Evolutionary conservation across 306 rosid genomes (phyloP).

Genomic region (Lupinus albus): DNA sequence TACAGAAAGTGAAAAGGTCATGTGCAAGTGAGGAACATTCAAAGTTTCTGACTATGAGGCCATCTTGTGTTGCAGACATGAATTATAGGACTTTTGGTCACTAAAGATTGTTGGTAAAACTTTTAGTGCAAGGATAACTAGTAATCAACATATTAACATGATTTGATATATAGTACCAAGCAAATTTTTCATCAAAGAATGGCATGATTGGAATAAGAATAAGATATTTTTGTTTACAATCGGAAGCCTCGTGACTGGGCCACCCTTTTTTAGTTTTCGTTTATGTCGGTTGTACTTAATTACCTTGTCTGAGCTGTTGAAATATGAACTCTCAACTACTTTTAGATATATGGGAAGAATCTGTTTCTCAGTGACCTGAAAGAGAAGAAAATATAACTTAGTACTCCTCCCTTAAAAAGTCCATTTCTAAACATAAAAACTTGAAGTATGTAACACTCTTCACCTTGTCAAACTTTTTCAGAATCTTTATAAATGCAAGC

Average conservation of each 20-base stretch:
- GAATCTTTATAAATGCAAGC: conserved; percentile 89
- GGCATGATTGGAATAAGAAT: not conserved
- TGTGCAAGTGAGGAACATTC: conserved; percentile 34
- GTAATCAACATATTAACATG: conserved; percentile 58
- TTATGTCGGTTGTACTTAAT: conserved; percentile 15
- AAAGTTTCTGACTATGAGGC: conserved; percentile 21
- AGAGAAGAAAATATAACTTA: not conserved
- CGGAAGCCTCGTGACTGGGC: too few relatives aligned
- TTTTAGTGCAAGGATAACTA: conserved; percentile 46
- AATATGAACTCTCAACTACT: conserved; percentile 93
- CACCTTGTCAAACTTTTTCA: conserved; percentile 97
- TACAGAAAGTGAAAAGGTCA: conserved; percentile 30
- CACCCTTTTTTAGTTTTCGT: too few relatives aligned
- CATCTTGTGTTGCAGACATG: conserved; percentile 51
- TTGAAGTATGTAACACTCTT: conserved; percentile 38
- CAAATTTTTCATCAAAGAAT: conserved; percentile 32
- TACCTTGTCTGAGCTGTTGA: conserved; percentile 97
- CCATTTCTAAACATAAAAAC: conserved; percentile 23
- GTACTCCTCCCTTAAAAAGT: too few relatives aligned
- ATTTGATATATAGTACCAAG: conserved; percentile 39
- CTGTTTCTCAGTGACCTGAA: conserved; percentile 87
- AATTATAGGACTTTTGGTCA: conserved; percentile 61
- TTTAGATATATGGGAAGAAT: conserved; percentile 87
- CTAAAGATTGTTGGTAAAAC: conserved; percentile 65
- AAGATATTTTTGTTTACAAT: conserved; percentile 36